phyloP scores from a whole-genome alignment of 1,284 basidiomycete genomes.

The Sporisorium scitamineum region DNA sequence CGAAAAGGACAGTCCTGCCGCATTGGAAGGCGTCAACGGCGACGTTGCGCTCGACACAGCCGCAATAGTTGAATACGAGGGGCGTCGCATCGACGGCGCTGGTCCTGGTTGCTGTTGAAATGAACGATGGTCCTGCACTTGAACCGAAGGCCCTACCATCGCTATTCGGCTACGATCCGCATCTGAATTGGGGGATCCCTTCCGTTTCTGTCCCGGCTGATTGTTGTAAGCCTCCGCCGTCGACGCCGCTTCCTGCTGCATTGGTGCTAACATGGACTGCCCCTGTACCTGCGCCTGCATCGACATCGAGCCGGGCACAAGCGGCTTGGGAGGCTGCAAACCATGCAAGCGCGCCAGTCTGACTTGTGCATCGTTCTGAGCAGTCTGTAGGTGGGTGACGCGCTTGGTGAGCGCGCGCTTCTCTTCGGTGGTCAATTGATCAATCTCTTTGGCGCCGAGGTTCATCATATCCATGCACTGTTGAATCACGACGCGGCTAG shows the following conservation, averaged over 20 bases:
- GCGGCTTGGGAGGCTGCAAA: conserved; percentile 27
- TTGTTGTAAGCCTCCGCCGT: background rate
- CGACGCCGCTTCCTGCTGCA: conserved; percentile 5
- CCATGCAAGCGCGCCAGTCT: conserved; percentile 41
- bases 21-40: conserved; percentile 3
- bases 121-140: background rate
- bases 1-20: conserved; percentile 7
- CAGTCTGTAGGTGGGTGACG: conserved; percentile 30
- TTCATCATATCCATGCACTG: conserved; percentile 54
- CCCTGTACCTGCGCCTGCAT: conserved; percentile 1
- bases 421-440: conserved; percentile 13
- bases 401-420: conserved; percentile 25
- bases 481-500: conserved; percentile 25
- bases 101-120: background rate
- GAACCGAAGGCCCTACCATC: background rate
- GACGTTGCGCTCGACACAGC: background rate
- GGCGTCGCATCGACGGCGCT: conserved; percentile 2
- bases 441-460: conserved; percentile 27
- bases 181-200: conserved; percentile 8
- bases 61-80: background rate
- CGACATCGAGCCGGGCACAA: background rate
- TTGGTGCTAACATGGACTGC: too few species aligned
- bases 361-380: conserved; percentile 44
- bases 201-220: conserved; percentile 14
- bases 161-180: background rate